These are phyloP conservation scores for Pochonia chlamydosporia DNA, from an alignment of 2,329 filamentous ascomycete genomes.

Conservation along the genomic window DNA sequence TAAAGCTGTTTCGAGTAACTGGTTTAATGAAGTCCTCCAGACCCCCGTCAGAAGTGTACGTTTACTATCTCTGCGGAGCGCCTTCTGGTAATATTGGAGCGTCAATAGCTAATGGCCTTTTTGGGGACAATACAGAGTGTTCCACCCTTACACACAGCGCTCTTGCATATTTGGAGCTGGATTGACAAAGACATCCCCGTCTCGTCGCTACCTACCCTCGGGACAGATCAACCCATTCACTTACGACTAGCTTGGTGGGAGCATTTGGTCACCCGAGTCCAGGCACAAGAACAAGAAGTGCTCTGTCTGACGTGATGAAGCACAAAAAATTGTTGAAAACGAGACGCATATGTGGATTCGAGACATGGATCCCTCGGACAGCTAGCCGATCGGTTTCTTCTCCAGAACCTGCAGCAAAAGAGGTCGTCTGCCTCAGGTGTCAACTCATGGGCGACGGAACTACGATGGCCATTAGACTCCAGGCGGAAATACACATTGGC, in stretches of 20 bases:
- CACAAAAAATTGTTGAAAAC: conserved; percentile 25
- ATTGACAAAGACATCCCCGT: conserved; percentile 22
- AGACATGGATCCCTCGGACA: too few relatives aligned
- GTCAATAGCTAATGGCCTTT: background rate
- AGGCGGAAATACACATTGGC: too few relatives aligned
- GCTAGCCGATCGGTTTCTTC: too few relatives aligned
- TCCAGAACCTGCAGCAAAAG: too few relatives aligned
- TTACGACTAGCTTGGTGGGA: conserved; percentile 34
- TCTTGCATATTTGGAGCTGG: conserved; percentile 30
- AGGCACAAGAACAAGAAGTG: conserved; percentile 25
- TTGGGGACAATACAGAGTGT: conserved; percentile 31
- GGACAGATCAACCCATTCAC: conserved; percentile 18
- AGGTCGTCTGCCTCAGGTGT: too few relatives aligned
- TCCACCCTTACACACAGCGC: conserved; percentile 28
- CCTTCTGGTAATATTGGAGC: conserved; percentile 11
- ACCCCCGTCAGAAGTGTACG: conserved; percentile 35
- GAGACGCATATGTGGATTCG: conserved; percentile 28
- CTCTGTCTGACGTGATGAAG: conserved; percentile 31
- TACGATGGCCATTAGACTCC: too few relatives aligned
- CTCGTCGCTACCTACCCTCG: conserved; percentile 6
- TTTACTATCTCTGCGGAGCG: too few relatives aligned
- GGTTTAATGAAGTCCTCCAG: conserved; percentile 31
- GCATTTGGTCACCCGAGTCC: conserved; percentile 26
- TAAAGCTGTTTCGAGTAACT: conserved; percentile 21
- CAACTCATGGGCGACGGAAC: too few relatives aligned